A percentile compares a stretch with the other conserved stretches of the same genome.
These are phyloP conservation scores for Penicillium antarcticum DNA, from an alignment of 495 filamentous ascomycete genomes.

Conservation along the genomic window DNA sequence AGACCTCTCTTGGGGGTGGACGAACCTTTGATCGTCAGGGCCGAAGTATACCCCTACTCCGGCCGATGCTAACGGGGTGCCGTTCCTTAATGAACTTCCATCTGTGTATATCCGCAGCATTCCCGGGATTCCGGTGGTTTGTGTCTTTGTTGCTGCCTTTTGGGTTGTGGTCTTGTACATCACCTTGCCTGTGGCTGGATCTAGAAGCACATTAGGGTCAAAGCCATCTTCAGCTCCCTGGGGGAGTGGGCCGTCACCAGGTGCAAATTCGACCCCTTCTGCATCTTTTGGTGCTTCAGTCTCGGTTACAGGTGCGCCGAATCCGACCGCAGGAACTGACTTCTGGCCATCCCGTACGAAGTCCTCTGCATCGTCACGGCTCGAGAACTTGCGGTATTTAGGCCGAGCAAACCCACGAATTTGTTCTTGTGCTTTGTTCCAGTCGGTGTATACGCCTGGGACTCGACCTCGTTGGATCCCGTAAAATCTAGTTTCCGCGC, in stretches of 20 bases:
- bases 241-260: slow-evolving; percentile 54
- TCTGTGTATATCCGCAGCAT: slow-evolving; percentile 83
- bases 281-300: slow-evolving; percentile 30
- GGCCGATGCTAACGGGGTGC: slow-evolving; percentile 63
- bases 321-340: slow-evolving; percentile 20
- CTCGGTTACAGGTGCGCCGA: slow-evolving; percentile 28
- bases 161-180: slow-evolving; percentile 55
- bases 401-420: slow-evolving; percentile 74
- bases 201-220: slow-evolving; percentile 55
- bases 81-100: slow-evolving; percentile 79
- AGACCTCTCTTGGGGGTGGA: background rate
- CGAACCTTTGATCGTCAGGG: slow-evolving; percentile 64
- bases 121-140: slow-evolving; percentile 36
- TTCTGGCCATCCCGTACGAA: slow-evolving; percentile 57
- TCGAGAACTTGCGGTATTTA: slow-evolving; percentile 78
- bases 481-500: slow-evolving; percentile 59
- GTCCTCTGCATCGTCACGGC: slow-evolving; percentile 70
- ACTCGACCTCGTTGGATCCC: slow-evolving; percentile 75
- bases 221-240: slow-evolving; percentile 59
- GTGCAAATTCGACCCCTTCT: slow-evolving; percentile 45
- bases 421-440: slow-evolving; percentile 72
- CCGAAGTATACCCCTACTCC: slow-evolving; percentile 91
- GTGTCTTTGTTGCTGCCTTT: slow-evolving; percentile 43
- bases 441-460: slow-evolving; percentile 90
- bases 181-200: slow-evolving; percentile 54